phyloP scores from a whole-genome alignment of 1,284 basidiomycete species.

The Cryptococcus maquisensis region DNA sequence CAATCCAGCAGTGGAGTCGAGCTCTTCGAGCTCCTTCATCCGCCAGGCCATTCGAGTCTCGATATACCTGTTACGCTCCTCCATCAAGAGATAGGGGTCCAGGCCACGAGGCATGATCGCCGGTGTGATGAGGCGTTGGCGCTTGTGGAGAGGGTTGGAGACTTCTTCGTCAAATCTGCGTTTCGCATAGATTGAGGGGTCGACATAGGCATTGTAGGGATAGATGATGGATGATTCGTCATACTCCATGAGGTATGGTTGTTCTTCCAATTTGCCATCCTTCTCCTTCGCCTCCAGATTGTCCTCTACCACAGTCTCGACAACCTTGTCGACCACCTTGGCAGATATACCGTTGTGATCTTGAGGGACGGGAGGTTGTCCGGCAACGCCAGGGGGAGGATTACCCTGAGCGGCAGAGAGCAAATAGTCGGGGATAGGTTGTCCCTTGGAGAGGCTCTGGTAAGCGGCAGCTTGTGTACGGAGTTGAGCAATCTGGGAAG shows the following conservation, averaged over 20 bases:
- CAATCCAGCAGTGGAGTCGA: conserved; percentile 78
- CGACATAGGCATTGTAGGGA: conserved; percentile 90
- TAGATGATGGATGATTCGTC: conserved; percentile 77
- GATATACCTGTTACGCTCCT: conserved; percentile 86
- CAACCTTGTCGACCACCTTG: conserved; percentile 68
- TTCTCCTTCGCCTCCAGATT: conserved; percentile 33
- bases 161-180: conserved; percentile 55
- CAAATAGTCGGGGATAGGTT: conserved; percentile 73
- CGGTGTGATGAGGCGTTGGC: conserved; percentile 75
- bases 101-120: conserved; percentile 89
- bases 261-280: conserved; percentile 13
- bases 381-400: conserved; percentile 53
- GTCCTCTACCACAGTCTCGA: conserved; percentile 59
- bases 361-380: conserved; percentile 26
- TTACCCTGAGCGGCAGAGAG: conserved; percentile 64
- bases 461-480: conserved; percentile 86
- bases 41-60: conserved; percentile 86
- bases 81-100: conserved; percentile 83
- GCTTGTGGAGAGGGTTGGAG: conserved; percentile 42
- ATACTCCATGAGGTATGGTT: conserved; percentile 61
- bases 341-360: conserved; percentile 14
- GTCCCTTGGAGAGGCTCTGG: conserved; percentile 72
- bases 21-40: conserved; percentile 77
- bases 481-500: conserved; percentile 76
- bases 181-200: conserved; percentile 70